Base-by-base conservation (phyloP, 495 filamentous ascomycete species). In the Halenospora varia region DNA sequence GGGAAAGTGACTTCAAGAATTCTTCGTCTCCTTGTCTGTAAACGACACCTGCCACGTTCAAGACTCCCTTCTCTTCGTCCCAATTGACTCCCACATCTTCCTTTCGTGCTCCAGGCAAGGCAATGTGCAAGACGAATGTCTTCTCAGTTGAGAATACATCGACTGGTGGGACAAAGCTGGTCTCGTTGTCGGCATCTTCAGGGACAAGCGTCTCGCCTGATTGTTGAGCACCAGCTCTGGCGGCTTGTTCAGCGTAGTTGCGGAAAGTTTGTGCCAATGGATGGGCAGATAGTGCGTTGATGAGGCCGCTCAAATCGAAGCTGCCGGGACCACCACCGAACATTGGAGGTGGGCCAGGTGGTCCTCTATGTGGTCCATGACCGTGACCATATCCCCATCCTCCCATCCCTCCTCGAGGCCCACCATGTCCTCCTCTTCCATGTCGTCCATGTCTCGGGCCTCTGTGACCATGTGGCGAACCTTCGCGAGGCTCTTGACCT, bases 21-120 rank as follows among this genome's bases (percentile, higher is more conserved):
- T 84, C 82, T 66, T 92, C 89, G 59, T 85, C 82, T 1, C 86
- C 87, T 10, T 81, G 84, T 1, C 88, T 77, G 62, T 90, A 78
- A 22, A 90, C 76, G 3, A 92, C 82, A 17, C 90, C 90, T 0
- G 82, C 78, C 48, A 95, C 72, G 53, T 75, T 79, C 42, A 95
- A 68, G 44, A 79, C 75, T 18, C 73, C 77, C 66, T 84, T 82
- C 6, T 89, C 82, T 2, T 80, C 75, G 63, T 92, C 85, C 73
- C 84, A 95, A 68, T 83, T 83, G 35, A 95, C 82, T 48, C 78
- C 86, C 15, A 93, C 74, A 66, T 95, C 88, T 59, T 88, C 79
- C 66, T 89, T 91, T 71, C 83, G 83, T 6, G 86, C 88, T 17
- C 90, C 90, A 1, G 90, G 86, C 0, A 93, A 71, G 1, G 88